Base-by-base conservation (phyloP, 2,329 filamentous ascomycete genomes). In the Uncinocarpus reesii region DNA sequence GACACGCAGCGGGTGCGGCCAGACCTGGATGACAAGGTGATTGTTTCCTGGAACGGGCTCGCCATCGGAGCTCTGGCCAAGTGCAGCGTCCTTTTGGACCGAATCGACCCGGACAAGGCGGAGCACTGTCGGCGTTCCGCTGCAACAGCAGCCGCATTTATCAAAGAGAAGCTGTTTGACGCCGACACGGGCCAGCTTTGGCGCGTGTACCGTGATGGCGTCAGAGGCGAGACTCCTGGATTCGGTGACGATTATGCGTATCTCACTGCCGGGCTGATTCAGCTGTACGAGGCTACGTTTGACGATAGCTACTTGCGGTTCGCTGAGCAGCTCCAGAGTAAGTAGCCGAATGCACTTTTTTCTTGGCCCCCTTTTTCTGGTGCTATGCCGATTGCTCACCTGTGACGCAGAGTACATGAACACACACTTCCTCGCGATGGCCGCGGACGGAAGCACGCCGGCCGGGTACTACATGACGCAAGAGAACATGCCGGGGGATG, bases 211-310 rank as follows among this genome's bases (percentile, higher is more conserved):
- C 79, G 80, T 24, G 78, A 81, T 52, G 77, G 66, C 13, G 71
- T 78, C 1, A 73, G 79, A 7, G 80, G 82, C 23, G 73, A 79
- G 15, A 81, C 79, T 0, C 73, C 75, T 32, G 89, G 79, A 0
- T 94, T 96, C 65, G 86, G 90, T 1, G 92, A 96, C 58, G 92
- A 98, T 67, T 96, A 96, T 61, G 87, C 90, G 2, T 95, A 90
- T 64, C 65, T 96, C 34, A 84, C 88, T 42, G 79, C 83, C 42
- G 90, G 88, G 0, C 72, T 95, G 1, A 71, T 96, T 49, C 83
- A 89, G 56, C 76, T 96, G 23, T 93, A 93, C 61, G 82, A 90
- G 62, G 78, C 83, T 0, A 95, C 86, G 0, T 83, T 83, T 53
- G 81, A 95, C 49, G 80, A 83, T 55, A 68, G 70, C 36, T 86